Evolutionary conservation across 1,139 yeast species (phyloP).

Genomic region (Zygoascus hellenicus): DNA sequence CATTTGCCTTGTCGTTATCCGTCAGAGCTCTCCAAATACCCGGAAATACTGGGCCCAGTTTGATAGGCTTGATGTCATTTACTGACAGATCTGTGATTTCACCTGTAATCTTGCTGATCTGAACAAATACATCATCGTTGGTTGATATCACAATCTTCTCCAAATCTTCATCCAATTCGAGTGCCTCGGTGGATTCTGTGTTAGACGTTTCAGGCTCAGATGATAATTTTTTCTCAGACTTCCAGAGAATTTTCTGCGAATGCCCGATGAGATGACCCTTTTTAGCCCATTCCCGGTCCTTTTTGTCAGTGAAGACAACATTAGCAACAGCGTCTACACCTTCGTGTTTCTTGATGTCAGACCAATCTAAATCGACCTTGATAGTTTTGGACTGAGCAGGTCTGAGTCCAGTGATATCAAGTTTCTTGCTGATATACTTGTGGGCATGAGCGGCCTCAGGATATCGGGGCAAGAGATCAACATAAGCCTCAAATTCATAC

Average conservation of each 20-base stretch:
- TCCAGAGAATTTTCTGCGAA: slow-evolving; percentile 23
- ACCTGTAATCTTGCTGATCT: slow-evolving; percentile 16
- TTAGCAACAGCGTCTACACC: slow-evolving; percentile 14
- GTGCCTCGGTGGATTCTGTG: slow-evolving; percentile 2
- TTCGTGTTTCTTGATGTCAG: slow-evolving; percentile 2
- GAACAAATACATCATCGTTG: neutral
- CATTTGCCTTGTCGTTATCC: slow-evolving; percentile 24
- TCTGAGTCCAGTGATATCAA: slow-evolving; percentile 2
- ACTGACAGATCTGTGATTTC: slow-evolving; percentile 16
- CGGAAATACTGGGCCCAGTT: slow-evolving; percentile 17
- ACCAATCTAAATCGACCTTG: slow-evolving; percentile 8
- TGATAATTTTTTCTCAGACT: slow-evolving; percentile 1
- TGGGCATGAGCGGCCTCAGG: neutral
- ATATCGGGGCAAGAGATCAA: slow-evolving; percentile 4
- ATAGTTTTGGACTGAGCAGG: slow-evolving; percentile 3
- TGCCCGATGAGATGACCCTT: slow-evolving; percentile 31
- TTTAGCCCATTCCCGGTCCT: slow-evolving; percentile 21
- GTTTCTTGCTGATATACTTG: neutral
- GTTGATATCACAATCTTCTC: slow-evolving; percentile 3
- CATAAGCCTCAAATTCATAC: slow-evolving; percentile 9
- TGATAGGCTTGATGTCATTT: slow-evolving; percentile 15
- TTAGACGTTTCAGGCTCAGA: too few species aligned
- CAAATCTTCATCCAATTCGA: slow-evolving; percentile 7
- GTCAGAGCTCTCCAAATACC: slow-evolving; percentile 35
- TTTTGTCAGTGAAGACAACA: slow-evolving; percentile 15